A percentile compares a stretch with the other conserved stretches of the same genome.
Evolutionary conservation across 495 filamentous ascomycete species (phyloP).

Genomic region (Cenococcum geophilum): DNA sequence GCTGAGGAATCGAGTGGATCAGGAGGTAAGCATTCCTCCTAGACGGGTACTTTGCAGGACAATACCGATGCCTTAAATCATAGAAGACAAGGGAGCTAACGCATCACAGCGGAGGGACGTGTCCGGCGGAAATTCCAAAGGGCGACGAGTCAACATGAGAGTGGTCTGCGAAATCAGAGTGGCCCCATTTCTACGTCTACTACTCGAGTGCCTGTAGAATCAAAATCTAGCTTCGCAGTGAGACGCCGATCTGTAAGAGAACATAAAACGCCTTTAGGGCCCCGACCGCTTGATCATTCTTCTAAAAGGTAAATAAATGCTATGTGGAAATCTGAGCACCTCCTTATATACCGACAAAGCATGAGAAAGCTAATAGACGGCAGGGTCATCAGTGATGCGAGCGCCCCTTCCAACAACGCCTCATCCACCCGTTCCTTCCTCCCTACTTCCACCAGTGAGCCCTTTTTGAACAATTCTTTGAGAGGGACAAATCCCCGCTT

Average conservation of each 20-base stretch:
- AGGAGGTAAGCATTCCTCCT: constrained; percentile 24
- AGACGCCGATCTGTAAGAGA: constrained; percentile 29
- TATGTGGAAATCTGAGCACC: not conserved
- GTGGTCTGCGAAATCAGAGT: constrained; percentile 23
- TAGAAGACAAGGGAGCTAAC: constrained; percentile 14
- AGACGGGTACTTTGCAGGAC: not conserved
- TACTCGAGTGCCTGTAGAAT: constrained; percentile 18
- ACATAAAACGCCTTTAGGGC: constrained; percentile 33
- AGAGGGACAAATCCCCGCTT: constrained; percentile 26
- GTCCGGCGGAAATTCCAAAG: constrained; percentile 36
- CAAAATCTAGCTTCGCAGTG: constrained; percentile 26
- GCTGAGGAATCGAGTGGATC: constrained; percentile 33
- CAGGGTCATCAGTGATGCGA: constrained; percentile 29
- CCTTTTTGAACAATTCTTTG: constrained; percentile 13
- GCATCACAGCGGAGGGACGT: constrained; percentile 30
- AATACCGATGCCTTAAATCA: not conserved
- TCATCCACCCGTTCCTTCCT: constrained; percentile 31
- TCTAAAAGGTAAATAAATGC: constrained; percentile 28
- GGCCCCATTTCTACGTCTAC: constrained; percentile 11
- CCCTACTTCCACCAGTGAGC: constrained; percentile 29
- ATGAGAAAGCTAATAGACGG: not conserved
- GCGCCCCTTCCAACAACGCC: constrained; percentile 15
- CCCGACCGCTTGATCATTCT: constrained; percentile 32
- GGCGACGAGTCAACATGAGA: constrained; percentile 27
- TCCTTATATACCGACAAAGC: not conserved